Percentiles rank a stretch among this genome's conserved stretches.
Evolutionary conservation across 2,329 filamentous ascomycete genomes (phyloP).

Genomic region (Aureobasidium lini): DNA sequence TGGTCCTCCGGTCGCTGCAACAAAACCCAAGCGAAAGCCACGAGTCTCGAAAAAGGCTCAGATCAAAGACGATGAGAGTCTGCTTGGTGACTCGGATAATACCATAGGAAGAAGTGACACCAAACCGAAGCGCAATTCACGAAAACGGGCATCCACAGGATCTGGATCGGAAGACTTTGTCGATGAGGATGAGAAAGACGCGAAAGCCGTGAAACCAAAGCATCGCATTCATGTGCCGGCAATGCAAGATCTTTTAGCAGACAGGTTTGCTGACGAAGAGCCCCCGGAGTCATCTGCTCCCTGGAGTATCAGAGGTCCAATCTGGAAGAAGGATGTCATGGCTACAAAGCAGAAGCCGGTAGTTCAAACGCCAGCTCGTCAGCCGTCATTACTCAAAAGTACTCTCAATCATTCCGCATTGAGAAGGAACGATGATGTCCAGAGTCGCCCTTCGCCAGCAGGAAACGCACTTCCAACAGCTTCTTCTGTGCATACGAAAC

Average conservation of each 20-base stretch:
- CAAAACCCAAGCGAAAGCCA: constrained; percentile 7
- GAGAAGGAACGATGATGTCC: not conserved
- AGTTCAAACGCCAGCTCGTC: not conserved
- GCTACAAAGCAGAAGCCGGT: constrained; percentile 14
- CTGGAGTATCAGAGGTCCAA: constrained; percentile 38
- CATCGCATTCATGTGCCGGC: constrained; percentile 38
- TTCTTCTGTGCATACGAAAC: not conserved
- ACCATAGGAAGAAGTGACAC: not conserved
- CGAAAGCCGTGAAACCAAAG: constrained; percentile 28
- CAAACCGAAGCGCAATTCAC: not conserved
- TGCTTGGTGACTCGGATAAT: constrained; percentile 20
- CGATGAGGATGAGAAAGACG: constrained; percentile 13
- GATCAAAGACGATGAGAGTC: constrained; percentile 15
- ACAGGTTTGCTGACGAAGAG: constrained; percentile 38
- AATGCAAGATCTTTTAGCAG: constrained; percentile 32
- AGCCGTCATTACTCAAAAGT: not conserved
- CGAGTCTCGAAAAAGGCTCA: not conserved
- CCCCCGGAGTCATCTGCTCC: constrained; percentile 35
- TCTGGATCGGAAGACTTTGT: constrained; percentile 4
- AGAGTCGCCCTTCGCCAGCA: not conserved
- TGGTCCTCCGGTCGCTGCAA: not conserved
- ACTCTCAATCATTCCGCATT: not conserved
- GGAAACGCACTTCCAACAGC: not conserved
- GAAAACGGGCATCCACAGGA: constrained; percentile 1
- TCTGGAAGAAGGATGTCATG: constrained; percentile 38